Base-by-base conservation (phyloP, 305 asterid species). In the Stenogyne calaminthoides region DNA sequence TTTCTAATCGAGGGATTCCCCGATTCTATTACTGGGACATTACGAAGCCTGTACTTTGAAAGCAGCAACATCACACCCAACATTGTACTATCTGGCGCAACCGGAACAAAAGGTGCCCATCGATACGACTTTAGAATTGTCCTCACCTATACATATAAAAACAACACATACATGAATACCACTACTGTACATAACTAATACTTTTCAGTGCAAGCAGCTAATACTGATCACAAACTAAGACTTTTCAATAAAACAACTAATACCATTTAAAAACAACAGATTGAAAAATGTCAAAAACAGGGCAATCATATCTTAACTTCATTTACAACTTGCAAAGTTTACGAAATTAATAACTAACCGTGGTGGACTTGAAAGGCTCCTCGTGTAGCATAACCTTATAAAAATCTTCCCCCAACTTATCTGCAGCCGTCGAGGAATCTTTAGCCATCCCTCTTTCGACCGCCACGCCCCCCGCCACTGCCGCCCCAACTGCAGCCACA, bases 301-400 rank as follows among this genome's bases (percentile, higher is more conserved):
- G 59, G 36, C 36, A 32, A 32, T n/a, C 2, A 20, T 8, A 9
- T 55, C 7, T 9, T 3, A 20, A 55, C 22, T 32, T 32, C 36
- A 27, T 27, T 27, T 2, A 27, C 32, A 27, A 27, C 32, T 27
- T 27, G 32, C 32, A 27, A 27, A 27, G 32, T 3, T 27, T 27
- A 27, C 32, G 32, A 27, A 27, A 44, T 8, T 10, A 9, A 44
- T 5, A 39, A 69, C 70, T 69, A 80, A 90, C 97, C 78, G 83
- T 87, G 12, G 95, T 82, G 5, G 98, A 91, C 85, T 86, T 89
- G 77, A 88, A 94, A 39, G 98, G 98, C 81, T 94, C 97, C 79
- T 91, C 96, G 15, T 85, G 86, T 36, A 86, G 87, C 40, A 88
- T 79, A 68, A 91, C 90, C 79, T 86, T 93, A 88, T 93, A 93